These are phyloP conservation scores for Hypoxylon sp. DNA, from an alignment of 2,329 filamentous ascomycete species.

Conservation along the genomic window DNA sequence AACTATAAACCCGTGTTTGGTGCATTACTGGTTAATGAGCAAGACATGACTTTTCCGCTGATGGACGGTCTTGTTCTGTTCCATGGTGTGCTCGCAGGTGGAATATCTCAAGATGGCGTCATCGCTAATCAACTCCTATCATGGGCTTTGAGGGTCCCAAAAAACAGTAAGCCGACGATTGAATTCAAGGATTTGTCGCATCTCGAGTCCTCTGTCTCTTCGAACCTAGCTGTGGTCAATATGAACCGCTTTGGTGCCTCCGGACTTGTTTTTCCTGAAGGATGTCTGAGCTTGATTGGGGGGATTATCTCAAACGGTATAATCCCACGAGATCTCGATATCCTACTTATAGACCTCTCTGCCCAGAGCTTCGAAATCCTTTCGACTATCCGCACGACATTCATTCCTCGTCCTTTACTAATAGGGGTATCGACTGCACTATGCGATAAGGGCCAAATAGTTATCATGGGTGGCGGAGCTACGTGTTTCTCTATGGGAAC, in stretches of 20 bases:
- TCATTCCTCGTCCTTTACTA: conserved; percentile 70
- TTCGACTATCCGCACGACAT: conserved; percentile 38
- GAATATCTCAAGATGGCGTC: conserved; percentile 73
- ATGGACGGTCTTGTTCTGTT: conserved; percentile 53
- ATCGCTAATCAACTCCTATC: conserved; percentile 72
- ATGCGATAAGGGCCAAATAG: conserved; percentile 61
- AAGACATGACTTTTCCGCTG: conserved; percentile 44
- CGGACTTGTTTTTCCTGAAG: conserved; percentile 48
- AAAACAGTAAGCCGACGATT: conserved; percentile 49
- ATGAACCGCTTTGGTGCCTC: conserved; percentile 60
- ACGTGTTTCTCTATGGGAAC: conserved; percentile 93
- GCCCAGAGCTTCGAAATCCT: conserved; percentile 46
- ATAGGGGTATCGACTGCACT: conserved; percentile 73
- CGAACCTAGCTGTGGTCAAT: conserved; percentile 19
- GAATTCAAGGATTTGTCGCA: conserved; percentile 44
- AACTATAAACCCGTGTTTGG: conserved; percentile 59
- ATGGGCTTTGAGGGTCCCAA: conserved; percentile 65
- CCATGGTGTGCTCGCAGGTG: conserved; percentile 76
- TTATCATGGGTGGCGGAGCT: conserved; percentile 82
- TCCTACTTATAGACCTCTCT: conserved; percentile 58
- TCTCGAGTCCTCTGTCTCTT: conserved; percentile 18
- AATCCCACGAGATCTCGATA: conserved; percentile 63
- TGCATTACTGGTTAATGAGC: conserved; percentile 54
- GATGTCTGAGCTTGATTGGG: conserved; percentile 56
- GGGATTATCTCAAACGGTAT: conserved; percentile 59